Evolutionary conservation across 163 green algal species (phyloP).

Genomic region (Scenedesmus sp.): DNA sequence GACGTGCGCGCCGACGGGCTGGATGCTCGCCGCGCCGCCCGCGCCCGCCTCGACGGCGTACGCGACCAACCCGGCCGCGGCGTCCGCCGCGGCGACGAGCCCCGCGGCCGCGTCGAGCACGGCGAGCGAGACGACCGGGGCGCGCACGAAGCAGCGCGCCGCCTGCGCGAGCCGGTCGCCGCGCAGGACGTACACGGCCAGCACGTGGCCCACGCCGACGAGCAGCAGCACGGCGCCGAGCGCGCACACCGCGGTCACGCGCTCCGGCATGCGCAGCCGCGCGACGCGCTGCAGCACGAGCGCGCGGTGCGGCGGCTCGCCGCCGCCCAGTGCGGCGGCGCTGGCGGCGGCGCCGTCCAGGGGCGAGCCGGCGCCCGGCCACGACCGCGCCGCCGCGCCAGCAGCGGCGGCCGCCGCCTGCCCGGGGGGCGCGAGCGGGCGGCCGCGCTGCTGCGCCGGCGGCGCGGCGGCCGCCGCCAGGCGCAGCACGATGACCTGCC

Average conservation of each 20-base stretch:
- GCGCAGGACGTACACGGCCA: slow-evolving; percentile 24
- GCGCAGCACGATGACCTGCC: slow-evolving; percentile 29
- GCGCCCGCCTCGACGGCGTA: slow-evolving; percentile 9
- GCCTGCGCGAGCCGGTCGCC: slow-evolving; percentile 8
- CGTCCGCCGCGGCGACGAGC: slow-evolving; percentile 16
- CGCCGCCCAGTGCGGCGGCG: no score
- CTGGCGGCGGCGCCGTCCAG: no score
- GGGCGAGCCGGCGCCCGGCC: no score
- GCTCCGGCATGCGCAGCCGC: slow-evolving; percentile 29
- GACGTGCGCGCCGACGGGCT: not conserved
- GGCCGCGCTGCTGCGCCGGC: not conserved
- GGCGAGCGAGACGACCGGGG: not conserved
- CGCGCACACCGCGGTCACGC: slow-evolving; percentile 10
- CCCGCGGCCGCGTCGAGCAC: not conserved
- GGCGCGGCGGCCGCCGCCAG: not conserved
- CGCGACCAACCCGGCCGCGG: not conserved
- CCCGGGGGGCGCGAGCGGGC: not conserved
- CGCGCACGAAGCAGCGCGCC: slow-evolving; percentile 24
- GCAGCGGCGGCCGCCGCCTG: no score
- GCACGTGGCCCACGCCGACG: not conserved
- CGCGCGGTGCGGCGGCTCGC: not conserved
- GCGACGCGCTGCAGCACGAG: slow-evolving; percentile 28
- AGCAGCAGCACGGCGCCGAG: slow-evolving; percentile 23
- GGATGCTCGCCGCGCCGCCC: not conserved
- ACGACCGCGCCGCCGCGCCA: no score